Evolutionary conservation across 1,139 yeast species (phyloP), one percentile per base, ranked within the genome.

Genomic region (Dujonia santamariae): DNA sequence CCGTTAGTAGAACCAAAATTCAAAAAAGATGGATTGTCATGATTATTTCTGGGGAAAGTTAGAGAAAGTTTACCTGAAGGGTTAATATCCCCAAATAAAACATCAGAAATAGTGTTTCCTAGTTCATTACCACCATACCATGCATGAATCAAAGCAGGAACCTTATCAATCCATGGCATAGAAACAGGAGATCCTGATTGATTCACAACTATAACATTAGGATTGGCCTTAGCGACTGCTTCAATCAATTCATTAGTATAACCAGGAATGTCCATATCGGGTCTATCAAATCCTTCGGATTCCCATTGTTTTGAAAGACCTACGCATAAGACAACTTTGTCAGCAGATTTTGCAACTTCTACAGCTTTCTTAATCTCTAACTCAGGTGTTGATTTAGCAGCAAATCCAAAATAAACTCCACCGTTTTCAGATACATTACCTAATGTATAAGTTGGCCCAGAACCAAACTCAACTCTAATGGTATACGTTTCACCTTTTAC

Each of bases 31-130:
- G 80, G 80, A 42, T 57, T 59, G 43, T 62, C 63, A 56, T 52
- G 70, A 30, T 59, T 62, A 43, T 74, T 71, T 48, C 65, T 70
- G 8, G 85, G 82, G 45, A 79, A 67, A 1, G 85, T 78, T 45
- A 78, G 78, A 0, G 85, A 83, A 30, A 79, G 60, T 43, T 73
- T 68, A 3, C 85, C 85, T 16, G 80, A 73, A 7, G 85, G 85
- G 43, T 75, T 75, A 16, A 59, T 63, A 27, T 73, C 79, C 2
- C 85, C 85, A 56, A 77, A 79, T 11, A 66, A 43, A 0, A 67
- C 63, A 34, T 67, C 71, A 2, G 70, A 61, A 20, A 67, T 46
- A 1, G 71, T 69, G 34, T 61, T 54, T 3, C 72, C 73, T 21
- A 57, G 38, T 46, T 47, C 27, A 14, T 14, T 56, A 31, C 68